Percentiles rank a stretch among this genome's conserved stretches.
Evolutionary conservation across 1,139 yeast genomes (phyloP).

Genomic region (Martiniozyma asiatica): DNA sequence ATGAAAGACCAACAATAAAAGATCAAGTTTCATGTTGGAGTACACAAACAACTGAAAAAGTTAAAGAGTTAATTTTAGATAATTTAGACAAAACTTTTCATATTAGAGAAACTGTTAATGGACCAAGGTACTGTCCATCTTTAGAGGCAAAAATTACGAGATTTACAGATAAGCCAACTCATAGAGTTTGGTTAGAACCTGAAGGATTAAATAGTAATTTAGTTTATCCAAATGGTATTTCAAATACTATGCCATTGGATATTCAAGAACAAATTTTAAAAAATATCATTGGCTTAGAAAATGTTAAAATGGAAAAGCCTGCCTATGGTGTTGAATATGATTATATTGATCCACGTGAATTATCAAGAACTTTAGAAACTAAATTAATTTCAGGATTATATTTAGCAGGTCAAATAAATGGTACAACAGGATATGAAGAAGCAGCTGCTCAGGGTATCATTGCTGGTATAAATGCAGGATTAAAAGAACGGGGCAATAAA

Average conservation of each 20-base stretch:
- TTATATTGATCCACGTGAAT: conserved; percentile 86
- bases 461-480: conserved; percentile 92
- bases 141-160: conserved; percentile 80
- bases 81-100: conserved; percentile 80
- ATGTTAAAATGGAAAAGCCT: conserved; percentile 79
- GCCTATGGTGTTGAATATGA: conserved; percentile 99
- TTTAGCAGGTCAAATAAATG: conserved; percentile 95
- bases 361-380: conserved; percentile 69
- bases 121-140: conserved; percentile 97
- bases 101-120: conserved; percentile 86
- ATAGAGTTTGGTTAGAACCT: conserved; percentile 91
- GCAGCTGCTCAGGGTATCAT: conserved; percentile 95
- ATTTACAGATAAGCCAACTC: conserved; percentile 65
- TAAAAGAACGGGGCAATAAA: conserved; percentile 26
- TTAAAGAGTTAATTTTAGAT: conserved; percentile 57
- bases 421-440: conserved; percentile 98
- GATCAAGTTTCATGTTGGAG: conserved; percentile 64
- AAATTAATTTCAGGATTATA: conserved; percentile 67
- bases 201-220: conserved; percentile 82
- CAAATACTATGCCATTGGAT: conserved; percentile 93
- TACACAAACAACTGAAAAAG: conserved; percentile 63
- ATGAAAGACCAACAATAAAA: conserved; percentile 48
- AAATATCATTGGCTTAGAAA: conserved; percentile 81
- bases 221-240: conserved; percentile 92
- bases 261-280: conserved; percentile 65